phyloP scores from a whole-genome alignment of 73 alveolate species.

The Tetrahymena thermophila region DNA sequence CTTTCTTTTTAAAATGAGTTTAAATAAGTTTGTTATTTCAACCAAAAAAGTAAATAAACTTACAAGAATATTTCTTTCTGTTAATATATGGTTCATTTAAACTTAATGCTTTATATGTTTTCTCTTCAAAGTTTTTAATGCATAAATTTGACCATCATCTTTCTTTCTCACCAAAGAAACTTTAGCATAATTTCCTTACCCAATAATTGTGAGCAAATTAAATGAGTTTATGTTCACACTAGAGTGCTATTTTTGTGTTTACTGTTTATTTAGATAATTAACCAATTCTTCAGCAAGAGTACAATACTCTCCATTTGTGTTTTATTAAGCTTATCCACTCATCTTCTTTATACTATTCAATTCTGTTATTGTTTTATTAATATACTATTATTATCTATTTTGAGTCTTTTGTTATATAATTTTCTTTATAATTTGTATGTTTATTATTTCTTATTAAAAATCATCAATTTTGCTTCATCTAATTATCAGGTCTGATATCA shows the following conservation, averaged over 20 bases:
- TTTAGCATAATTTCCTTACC: slow-evolving; percentile 69
- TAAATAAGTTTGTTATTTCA: not conserved
- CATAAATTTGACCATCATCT: slow-evolving; percentile 44
- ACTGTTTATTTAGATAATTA: not conserved
- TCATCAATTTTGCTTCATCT: not conserved
- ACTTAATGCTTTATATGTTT: slow-evolving; percentile 9
- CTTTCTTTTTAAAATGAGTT: not conserved
- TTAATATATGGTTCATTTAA: slow-evolving; percentile 33
- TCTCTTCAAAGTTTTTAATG: slow-evolving; percentile 58
- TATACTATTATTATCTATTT: too few species aligned
- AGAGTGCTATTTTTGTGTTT: not conserved
- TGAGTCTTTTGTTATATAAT: not conserved
- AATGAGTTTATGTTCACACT: not conserved
- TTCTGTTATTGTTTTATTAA: too few species aligned
- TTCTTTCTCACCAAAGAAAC: slow-evolving; percentile 54
- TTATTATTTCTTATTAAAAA: not conserved
- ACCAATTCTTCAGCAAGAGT: not conserved
- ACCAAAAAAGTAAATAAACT: not conserved
- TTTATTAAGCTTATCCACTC: not conserved
- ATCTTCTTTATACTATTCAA: not conserved
- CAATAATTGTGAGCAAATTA: slow-evolving; percentile 7
- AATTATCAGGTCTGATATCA: not conserved
- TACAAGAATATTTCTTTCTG: slow-evolving; percentile 47
- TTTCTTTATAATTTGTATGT: not conserved
- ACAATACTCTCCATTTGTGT: not conserved